Conservation (phyloP, 2,329 filamentous ascomycete species). For the Beauveria asiatica region DNA sequence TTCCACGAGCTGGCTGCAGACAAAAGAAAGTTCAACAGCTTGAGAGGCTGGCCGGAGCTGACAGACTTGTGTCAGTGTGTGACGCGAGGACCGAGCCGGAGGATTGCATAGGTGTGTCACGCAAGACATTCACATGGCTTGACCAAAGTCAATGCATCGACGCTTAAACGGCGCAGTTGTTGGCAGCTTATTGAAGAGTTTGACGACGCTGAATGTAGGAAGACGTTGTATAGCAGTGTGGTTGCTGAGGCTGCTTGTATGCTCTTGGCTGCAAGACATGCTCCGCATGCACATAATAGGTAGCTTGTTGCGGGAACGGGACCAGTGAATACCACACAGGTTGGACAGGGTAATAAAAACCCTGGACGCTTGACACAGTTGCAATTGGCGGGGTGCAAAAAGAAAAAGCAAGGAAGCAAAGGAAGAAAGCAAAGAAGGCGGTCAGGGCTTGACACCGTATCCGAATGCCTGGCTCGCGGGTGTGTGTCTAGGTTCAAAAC, state of each 20-base stretch:
- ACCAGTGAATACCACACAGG: no score
- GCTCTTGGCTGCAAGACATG: slow-evolving; percentile 5
- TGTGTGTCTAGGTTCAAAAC: neutral
- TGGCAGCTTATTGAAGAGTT: neutral
- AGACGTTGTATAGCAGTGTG: neutral
- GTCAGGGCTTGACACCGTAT: no score
- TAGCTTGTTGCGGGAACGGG: neutral
- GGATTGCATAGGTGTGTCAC: neutral
- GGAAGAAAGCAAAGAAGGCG: no score
- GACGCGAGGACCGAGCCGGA: neutral
- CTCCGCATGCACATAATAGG: neutral
- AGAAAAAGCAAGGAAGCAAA: no score
- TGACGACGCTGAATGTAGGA: neutral
- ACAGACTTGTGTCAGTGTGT: neutral
- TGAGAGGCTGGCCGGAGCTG: neutral
- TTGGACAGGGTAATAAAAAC: no score
- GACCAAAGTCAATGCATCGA: neutral
- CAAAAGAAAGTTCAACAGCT: neutral
- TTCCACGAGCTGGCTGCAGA: slow-evolving; percentile 6
- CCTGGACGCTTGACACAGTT: no score
- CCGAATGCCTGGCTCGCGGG: no score
- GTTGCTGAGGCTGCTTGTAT: neutral
- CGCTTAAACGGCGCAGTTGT: neutral
- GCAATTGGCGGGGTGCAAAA: no score
- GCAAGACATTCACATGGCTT: neutral